Base-by-base conservation (phyloP, 495 filamentous ascomycete genomes). In the Penicillium alfredii region DNA sequence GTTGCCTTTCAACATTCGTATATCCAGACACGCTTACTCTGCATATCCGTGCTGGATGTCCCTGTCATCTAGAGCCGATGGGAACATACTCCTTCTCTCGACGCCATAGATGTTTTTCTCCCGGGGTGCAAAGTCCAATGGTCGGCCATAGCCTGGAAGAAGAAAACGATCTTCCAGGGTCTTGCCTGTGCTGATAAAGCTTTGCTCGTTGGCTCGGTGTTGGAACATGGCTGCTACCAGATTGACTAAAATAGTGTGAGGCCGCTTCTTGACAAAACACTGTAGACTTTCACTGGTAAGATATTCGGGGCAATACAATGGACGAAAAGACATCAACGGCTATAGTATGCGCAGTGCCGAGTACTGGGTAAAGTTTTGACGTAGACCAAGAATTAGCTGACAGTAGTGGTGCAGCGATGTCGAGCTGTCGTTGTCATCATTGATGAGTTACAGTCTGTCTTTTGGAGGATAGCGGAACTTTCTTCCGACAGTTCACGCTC, bases 71-170 rank as follows among this genome's bases (percentile, higher is more conserved):
- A 55, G 30, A 4, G 52, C 49, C 10, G 51, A 42, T 13, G 61
- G 58, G 30, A 64, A 62, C 46, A 64, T 49, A 15, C 50, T 54
- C 11, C 47, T 45, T 14, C 42, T 44, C 13, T 44, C 42, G 3
- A 54, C 38, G 11, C 55, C 49, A 43, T 62, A 62, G 26, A 54
- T 53, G 16, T 53, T 61, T 37, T 46, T 47, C 22, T 54, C 47
- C 37, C 49, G 31, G 3, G 56, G 55, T 10, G 49, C 46, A 37
- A 33, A 65, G 40, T 61, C 58, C 16, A 71, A 34, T 10, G 66
- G 63, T 9, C 64, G 55, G 8, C 60, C 53, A 47, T 61, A 66
- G 10, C 69, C 68, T n/a, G 68, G 69, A 10, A 68, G 56, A 15
- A 22, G 7, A 9, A 58, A 47, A 3, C 41, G 48, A 27, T 10